Conservation (phyloP, 2,329 filamentous ascomycete species). For the Talaromyces sp. region DNA sequence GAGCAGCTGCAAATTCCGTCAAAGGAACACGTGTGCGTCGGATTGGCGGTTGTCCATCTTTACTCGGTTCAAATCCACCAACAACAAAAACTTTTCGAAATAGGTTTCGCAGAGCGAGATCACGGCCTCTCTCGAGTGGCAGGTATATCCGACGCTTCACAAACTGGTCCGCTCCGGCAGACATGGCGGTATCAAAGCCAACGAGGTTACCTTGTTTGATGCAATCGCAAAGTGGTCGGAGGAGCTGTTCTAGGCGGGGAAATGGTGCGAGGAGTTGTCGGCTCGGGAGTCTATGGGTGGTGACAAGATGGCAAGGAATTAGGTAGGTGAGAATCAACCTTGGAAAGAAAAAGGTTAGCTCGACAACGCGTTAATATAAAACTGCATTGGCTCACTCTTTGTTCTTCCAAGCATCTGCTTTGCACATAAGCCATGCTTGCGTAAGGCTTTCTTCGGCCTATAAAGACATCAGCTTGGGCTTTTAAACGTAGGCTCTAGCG, state of each 20-base stretch:
- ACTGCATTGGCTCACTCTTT: constrained; percentile 59
- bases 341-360: constrained; percentile 17
- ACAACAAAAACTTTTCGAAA: constrained; percentile 85
- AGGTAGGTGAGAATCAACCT: constrained; percentile 91
- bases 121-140: constrained; percentile 83
- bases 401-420: constrained; percentile 66
- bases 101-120: constrained; percentile 86
- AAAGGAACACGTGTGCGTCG: constrained; percentile 71
- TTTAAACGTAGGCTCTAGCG: not conserved
- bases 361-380: not conserved
- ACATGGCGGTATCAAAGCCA: constrained; percentile 76
- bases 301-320: constrained; percentile 87
- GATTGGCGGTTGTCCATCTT: constrained; percentile 59
- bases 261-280: constrained; percentile 64
- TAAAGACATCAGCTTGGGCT: not conserved
- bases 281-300: constrained; percentile 76
- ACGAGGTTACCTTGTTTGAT: constrained; percentile 78
- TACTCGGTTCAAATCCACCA: constrained; percentile 72
- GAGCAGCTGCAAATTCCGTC: constrained; percentile 75
- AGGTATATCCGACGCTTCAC: constrained; percentile 91
- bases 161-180: constrained; percentile 81
- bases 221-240: constrained; percentile 68
- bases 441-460: constrained; percentile 75
- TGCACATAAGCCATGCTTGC: constrained; percentile 75
- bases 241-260: constrained; percentile 69